Evolutionary conservation across 2,329 filamentous ascomycete species (phyloP), one percentile per base, ranked within the genome.

Genomic region (Cladophialophora chaetospira): DNA sequence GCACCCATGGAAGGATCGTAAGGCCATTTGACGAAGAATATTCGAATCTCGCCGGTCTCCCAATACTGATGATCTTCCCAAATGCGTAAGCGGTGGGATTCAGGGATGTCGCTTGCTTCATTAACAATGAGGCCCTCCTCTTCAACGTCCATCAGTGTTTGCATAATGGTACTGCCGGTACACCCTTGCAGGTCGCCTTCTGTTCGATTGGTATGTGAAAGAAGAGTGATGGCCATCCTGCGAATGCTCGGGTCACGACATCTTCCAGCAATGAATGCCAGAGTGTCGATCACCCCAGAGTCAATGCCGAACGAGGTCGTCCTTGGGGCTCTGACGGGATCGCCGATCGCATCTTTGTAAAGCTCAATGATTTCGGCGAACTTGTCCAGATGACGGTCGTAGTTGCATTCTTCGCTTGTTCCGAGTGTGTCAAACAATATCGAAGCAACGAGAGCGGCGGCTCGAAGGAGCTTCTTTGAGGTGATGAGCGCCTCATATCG

Each of bases 181-280:
- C 46, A 52, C 5, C 60, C 62, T 42, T 62, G 59, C 9, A 64
- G 56, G 33, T 64, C 62, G 10, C 62, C 62, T 50, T 64, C 62
- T n/a, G 59, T 53, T 15, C 61, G 46, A 26, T 64, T 60, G 8
- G 61, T 60, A 29, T 65, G 62, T 3, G 47, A 42, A 3, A 70
- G 61, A n/a, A 69, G 43, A 11, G 53, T 25, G n/a, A 70, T 55
- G 8, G 68, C 68, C 33, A 57, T 59, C 5, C 68, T 63, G 38
- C 68, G 66, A 47, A 68, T 66, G 11, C 57, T 35, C 3, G 68
- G 68, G 45, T 70, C 68, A 5, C 68, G 65, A 51, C 68, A 70
- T 42, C 66, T 61, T n/a, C 66, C 63, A 42, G 67, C 66, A 13
- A 67, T 62, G 19, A 67, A 63, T 13, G 65, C 67, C 11, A 69